Conservation (phyloP, 1,139 yeast genomes). For the Scheffersomyces lignicola region DNA sequence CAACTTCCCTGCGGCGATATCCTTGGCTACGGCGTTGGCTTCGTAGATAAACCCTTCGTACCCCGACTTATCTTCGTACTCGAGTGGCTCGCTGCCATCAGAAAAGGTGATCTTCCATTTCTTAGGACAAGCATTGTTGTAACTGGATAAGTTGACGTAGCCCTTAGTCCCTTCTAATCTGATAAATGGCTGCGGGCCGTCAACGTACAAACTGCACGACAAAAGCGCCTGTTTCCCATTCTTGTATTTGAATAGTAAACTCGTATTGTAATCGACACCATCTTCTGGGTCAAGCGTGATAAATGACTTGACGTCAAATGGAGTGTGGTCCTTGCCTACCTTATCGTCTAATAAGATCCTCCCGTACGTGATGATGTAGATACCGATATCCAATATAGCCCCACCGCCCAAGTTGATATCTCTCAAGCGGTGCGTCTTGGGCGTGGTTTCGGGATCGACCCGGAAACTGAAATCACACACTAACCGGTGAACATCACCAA, state of each 20-base stretch:
- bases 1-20: slow-evolving; percentile 32
- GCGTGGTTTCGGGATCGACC: slow-evolving; percentile 27
- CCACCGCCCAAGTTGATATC: slow-evolving; percentile 58
- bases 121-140: slow-evolving; percentile 35
- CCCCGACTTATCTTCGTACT: slow-evolving; percentile 28
- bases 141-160: slow-evolving; percentile 30
- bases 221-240: slow-evolving; percentile 39
- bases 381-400: slow-evolving; percentile 59
- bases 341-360: slow-evolving; percentile 40
- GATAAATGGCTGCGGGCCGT: slow-evolving; percentile 31
- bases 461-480: slow-evolving; percentile 40
- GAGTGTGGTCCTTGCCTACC: slow-evolving; percentile 24
- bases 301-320: slow-evolving; percentile 30
- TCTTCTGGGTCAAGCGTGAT: slow-evolving; percentile 31
- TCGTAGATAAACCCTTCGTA: slow-evolving; percentile 51
- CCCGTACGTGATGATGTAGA: slow-evolving; percentile 54
- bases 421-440: slow-evolving; percentile 31
- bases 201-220: slow-evolving; percentile 30
- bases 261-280: slow-evolving; percentile 37
- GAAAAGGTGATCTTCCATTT: slow-evolving; percentile 28
- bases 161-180: slow-evolving; percentile 44
- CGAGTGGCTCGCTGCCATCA: slow-evolving; percentile 21
- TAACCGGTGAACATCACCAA: slow-evolving; percentile 50
- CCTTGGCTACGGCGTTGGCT: slow-evolving; percentile 51
- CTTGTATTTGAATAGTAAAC: slow-evolving; percentile 33